Conservation (phyloP, 371 early-diverging fungal genomes). For the Sporodiniella umbellata region DNA sequence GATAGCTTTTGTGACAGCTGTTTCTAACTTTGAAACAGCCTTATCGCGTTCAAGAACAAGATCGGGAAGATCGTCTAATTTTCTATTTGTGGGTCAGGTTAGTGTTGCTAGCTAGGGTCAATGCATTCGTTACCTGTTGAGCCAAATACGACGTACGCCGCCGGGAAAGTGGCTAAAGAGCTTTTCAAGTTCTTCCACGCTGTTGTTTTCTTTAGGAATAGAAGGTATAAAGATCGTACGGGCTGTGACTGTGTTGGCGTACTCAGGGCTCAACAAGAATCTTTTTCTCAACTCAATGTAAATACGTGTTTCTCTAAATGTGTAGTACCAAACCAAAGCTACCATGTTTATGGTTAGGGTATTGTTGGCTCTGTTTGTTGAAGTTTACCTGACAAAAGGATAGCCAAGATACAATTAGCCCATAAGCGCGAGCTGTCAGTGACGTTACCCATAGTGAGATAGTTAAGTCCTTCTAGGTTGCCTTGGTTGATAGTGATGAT, state of each 20-base stretch:
- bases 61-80: slow-evolving; percentile 50
- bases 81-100: slow-evolving; percentile 29
- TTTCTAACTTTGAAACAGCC: slow-evolving; percentile 50
- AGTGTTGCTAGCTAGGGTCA: no score
- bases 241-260: slow-evolving; percentile 57
- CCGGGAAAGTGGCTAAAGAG: slow-evolving; percentile 73
- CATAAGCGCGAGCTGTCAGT: slow-evolving; percentile 46
- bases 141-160: slow-evolving; percentile 66
- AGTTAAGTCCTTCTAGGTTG: slow-evolving; percentile 35
- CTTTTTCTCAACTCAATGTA: slow-evolving; percentile 69
- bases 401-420: slow-evolving; percentile 67
- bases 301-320: slow-evolving; percentile 59
- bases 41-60: slow-evolving; percentile 56
- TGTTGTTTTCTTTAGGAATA: slow-evolving; percentile 49
- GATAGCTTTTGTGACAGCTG: slow-evolving; percentile 46
- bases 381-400: slow-evolving; percentile 55
- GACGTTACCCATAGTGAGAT: slow-evolving; percentile 69
- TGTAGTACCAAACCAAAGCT: slow-evolving; percentile 43
- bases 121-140: slow-evolving; percentile 52
- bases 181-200: slow-evolving; percentile 37
- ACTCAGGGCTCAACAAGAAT: slow-evolving; percentile 56
- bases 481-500: slow-evolving; percentile 53
- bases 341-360: no score
- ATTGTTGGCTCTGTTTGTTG: slow-evolving; percentile 5
- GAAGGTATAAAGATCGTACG: slow-evolving; percentile 66